phyloP scores from a whole-genome alignment of 768 basidiomycete species.

The Cubamyces lactineus region DNA sequence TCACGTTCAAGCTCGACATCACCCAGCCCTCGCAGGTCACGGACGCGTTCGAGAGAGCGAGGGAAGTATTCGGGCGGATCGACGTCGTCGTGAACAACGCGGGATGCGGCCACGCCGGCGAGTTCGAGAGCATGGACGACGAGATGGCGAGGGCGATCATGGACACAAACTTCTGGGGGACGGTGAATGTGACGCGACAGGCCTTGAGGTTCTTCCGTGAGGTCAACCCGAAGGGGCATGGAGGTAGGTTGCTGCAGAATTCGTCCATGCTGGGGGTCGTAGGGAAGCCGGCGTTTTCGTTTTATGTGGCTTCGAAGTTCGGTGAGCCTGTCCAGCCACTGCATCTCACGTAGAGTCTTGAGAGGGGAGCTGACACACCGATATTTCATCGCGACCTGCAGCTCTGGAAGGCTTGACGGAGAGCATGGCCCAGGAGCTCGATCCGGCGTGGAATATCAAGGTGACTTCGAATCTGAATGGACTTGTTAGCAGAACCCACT shows the following conservation, averaged over 20 bases:
- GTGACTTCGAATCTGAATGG: conserved; percentile 22
- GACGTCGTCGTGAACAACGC: conserved; percentile 37
- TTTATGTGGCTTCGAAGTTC: conserved; percentile 21
- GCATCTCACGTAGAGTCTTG: too few species aligned
- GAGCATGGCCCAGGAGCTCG: conserved; percentile 34
- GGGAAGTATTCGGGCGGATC: conserved; percentile 25
- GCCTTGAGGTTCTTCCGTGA: conserved; percentile 42
- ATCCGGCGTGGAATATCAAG: conserved; percentile 42
- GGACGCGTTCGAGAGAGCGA: conserved; percentile 26
- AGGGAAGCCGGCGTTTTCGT: conserved; percentile 11
- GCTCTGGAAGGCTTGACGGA: conserved; percentile 37
- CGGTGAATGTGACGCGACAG: conserved; percentile 35
- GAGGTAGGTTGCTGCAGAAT: conserved; percentile 42
- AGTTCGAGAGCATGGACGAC: conserved; percentile 25
- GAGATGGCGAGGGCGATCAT: conserved; percentile 21
- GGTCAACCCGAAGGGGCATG: conserved; percentile 37
- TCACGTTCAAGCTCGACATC: conserved; percentile 31
- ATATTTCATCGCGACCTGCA: conserved; percentile 10
- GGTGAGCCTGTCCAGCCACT: not conserved
- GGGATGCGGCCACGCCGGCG: conserved; percentile 20
- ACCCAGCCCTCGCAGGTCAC: conserved; percentile 16
- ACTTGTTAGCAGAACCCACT: too few species aligned
- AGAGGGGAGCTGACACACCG: not conserved
- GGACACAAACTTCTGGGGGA: conserved; percentile 36
- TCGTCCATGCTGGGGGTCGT: conserved; percentile 34